These are phyloP conservation scores for Hypsizygus ulmarius DNA, from an alignment of 1,284 basidiomycete species.

Conservation along the genomic window DNA sequence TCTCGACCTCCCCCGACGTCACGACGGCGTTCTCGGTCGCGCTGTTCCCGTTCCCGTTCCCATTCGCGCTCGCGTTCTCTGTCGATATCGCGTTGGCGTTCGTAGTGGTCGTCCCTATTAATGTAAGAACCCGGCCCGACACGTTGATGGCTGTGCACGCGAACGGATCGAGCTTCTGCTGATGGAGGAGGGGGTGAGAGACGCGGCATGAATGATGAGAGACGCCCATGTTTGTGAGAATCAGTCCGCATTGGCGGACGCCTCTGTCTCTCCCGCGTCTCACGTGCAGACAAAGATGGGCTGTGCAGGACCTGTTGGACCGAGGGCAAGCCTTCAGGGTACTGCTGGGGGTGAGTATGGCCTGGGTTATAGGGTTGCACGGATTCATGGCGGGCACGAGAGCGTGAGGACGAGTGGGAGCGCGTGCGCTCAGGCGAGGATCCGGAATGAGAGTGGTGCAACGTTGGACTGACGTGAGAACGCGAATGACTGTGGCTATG, in stretches of 20 bases:
- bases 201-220: slow-evolving; percentile 25
- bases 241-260: slow-evolving; percentile 33
- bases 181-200: slow-evolving; percentile 39
- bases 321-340: slow-evolving; percentile 41
- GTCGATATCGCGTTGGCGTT: slow-evolving; percentile 44
- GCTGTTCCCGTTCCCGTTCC: slow-evolving; percentile 41
- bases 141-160: slow-evolving; percentile 64
- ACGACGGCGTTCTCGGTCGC: slow-evolving; percentile 45
- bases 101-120: slow-evolving; percentile 48
- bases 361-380: slow-evolving; percentile 35
- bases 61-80: slow-evolving; percentile 43
- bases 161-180: slow-evolving; percentile 31
- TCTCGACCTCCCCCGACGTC: slow-evolving; percentile 33
- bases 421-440: slow-evolving; percentile 33
- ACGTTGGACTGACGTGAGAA: slow-evolving; percentile 41
- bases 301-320: slow-evolving; percentile 46
- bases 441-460: slow-evolving; percentile 33
- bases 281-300: slow-evolving; percentile 48
- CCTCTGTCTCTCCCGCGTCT: slow-evolving; percentile 41
- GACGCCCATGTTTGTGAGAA: slow-evolving; percentile 25
- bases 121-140: slow-evolving; percentile 60
- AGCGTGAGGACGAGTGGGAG: slow-evolving; percentile 39
- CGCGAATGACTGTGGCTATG: slow-evolving; percentile 41
- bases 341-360: slow-evolving; percentile 34
- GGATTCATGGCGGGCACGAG: slow-evolving; percentile 33